Conservation (phyloP, 805 yeast genomes). For the Metschnikowia gelsemii region DNA sequence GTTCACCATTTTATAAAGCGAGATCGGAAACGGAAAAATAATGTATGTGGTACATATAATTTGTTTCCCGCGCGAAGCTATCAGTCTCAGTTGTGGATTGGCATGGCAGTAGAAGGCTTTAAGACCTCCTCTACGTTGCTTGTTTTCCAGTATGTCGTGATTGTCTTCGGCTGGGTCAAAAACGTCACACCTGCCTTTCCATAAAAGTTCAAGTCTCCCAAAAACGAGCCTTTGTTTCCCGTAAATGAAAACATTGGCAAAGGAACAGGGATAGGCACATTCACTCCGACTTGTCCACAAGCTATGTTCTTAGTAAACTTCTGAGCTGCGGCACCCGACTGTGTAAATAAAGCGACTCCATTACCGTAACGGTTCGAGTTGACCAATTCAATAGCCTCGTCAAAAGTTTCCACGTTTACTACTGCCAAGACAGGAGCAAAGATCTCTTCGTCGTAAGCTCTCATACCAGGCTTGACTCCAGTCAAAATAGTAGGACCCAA, state of each 20-base stretch:
- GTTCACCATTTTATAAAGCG: too few species aligned
- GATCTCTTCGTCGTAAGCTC: slow-evolving; percentile 70
- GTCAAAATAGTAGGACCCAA: slow-evolving; percentile 69
- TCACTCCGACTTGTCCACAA: slow-evolving; percentile 75
- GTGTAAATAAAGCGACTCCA: slow-evolving; percentile 69
- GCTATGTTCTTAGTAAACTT: slow-evolving; percentile 66
- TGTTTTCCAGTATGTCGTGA: slow-evolving; percentile 65
- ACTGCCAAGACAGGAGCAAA: slow-evolving; percentile 74
- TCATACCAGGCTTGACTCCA: slow-evolving; percentile 64
- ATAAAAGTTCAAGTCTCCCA: slow-evolving; percentile 77
- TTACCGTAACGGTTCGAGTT: slow-evolving; percentile 63
- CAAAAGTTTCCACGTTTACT: slow-evolving; percentile 60
- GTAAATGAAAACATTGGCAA: slow-evolving; percentile 80
- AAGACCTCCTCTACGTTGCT: slow-evolving; percentile 46
- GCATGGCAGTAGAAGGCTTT: slow-evolving; percentile 66
- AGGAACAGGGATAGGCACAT: slow-evolving; percentile 80
- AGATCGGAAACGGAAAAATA: too few species aligned
- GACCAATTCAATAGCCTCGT: slow-evolving; percentile 64
- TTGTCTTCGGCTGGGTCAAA: slow-evolving; percentile 73
- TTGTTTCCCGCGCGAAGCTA: too few species aligned
- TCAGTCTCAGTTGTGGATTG: slow-evolving; percentile 56
- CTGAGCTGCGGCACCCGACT: slow-evolving; percentile 67
- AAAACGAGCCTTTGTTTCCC: slow-evolving; percentile 71
- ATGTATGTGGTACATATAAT: too few species aligned
- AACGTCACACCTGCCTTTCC: slow-evolving; percentile 74